These are phyloP conservation scores for Clarireedia sp. DNA, from an alignment of 2,329 filamentous ascomycete species.

Conservation along the genomic window DNA sequence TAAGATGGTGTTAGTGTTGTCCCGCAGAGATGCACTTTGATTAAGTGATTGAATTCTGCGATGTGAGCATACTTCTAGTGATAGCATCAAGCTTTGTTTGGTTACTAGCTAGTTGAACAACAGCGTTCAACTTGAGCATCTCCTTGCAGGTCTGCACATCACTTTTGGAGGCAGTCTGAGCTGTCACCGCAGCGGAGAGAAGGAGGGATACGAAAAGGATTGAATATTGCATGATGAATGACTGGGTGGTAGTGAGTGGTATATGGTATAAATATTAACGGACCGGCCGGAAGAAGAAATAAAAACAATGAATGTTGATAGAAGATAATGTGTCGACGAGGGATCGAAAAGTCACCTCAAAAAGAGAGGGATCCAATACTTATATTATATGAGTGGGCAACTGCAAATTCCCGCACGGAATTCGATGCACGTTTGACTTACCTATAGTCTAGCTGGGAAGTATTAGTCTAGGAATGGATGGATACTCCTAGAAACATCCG, in stretches of 20 bases:
- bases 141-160: constrained; percentile 30
- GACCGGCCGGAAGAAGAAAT: constrained; percentile 1
- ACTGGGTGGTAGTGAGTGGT: not conserved
- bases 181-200: constrained; percentile 20
- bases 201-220: constrained; percentile 20
- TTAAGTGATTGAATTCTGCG: not conserved
- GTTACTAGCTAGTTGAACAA: constrained; percentile 32
- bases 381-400: constrained; percentile 3
- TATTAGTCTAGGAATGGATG: too few species aligned
- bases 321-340: not conserved
- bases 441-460: too few species aligned
- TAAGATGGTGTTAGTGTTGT: not conserved
- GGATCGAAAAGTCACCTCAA: not conserved
- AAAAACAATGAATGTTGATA: not conserved
- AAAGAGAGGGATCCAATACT: not conserved
- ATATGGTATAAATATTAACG: not conserved
- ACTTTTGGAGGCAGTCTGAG: constrained; percentile 27
- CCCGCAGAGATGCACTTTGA: too few species aligned
- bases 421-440: too few species aligned
- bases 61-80: constrained; percentile 19
- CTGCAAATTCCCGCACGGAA: too few species aligned
- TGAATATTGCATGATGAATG: constrained; percentile 17
- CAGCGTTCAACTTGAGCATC: constrained; percentile 26
- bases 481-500: too few species aligned
- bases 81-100: constrained; percentile 29